phyloP scores from a whole-genome alignment of 1,284 basidiomycete species.

The Wallemia mellicola region DNA sequence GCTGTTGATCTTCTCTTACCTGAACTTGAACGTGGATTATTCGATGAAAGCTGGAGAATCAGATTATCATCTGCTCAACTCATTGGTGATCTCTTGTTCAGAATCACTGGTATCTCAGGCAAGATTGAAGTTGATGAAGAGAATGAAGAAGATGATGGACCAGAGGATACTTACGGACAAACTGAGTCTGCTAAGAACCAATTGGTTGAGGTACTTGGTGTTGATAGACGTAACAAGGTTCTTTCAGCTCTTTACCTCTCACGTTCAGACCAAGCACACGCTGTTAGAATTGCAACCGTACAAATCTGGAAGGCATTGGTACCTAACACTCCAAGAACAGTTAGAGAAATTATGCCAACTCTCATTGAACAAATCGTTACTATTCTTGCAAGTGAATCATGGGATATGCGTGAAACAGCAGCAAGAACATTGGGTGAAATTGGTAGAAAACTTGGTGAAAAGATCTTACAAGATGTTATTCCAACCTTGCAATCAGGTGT shows the following conservation, averaged over 20 bases:
- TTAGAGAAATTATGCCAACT: conserved; percentile 75
- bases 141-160: conserved; percentile 23
- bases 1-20: conserved; percentile 84
- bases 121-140: conserved; percentile 61
- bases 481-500: conserved; percentile 40
- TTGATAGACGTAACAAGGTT: conserved; percentile 65
- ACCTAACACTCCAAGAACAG: conserved; percentile 58
- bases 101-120: conserved; percentile 85
- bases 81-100: conserved; percentile 84
- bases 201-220: conserved; percentile 60
- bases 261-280: conserved; percentile 69
- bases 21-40: conserved; percentile 80
- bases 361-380: conserved; percentile 45
- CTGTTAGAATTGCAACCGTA: conserved; percentile 68
- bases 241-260: conserved; percentile 73
- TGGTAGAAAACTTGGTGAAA: conserved; percentile 86
- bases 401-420: conserved; percentile 79
- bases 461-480: conserved; percentile 58
- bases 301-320: conserved; percentile 98
- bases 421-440: conserved; percentile 61
- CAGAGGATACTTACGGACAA: conserved; percentile 35
- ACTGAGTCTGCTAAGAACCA: conserved; percentile 55
- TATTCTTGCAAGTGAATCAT: conserved; percentile 44
- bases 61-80: conserved; percentile 67
- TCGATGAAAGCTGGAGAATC: conserved; percentile 82